Evolutionary conservation across 306 rosid species (phyloP), one percentile per base, ranked within the genome.

Genomic region (Cucurbita pepo): DNA sequence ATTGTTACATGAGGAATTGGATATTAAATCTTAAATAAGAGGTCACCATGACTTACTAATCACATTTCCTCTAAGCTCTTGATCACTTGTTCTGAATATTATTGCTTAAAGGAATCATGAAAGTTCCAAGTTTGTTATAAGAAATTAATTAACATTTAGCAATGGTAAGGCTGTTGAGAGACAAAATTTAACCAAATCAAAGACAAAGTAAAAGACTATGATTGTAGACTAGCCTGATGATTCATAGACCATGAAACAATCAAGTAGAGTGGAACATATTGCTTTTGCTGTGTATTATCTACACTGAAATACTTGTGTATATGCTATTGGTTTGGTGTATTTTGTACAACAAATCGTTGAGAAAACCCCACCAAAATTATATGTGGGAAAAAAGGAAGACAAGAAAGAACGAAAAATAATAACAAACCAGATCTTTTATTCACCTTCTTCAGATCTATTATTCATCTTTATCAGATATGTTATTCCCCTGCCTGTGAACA

Each of bases 301-400:
- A 69, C 73, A 69, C 57, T 69, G 13, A 48, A 25, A 48, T 48
- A 69, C 19, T 21, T 5, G 3, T 50, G 73, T 50, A 30, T 22
- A 48, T 25, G 43, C 55, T 69, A 47, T 69, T 25, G 73, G 18
- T 69, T 45, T 69, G 21, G 73, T 25, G 38, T 69, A 43, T 69
- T 69, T 69, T 69, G 72, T 66, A 66, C 72, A 66, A 66, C 55
- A 66, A 44, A 12, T 66, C 19, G 37, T 44, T 12, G n/a, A 65
- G 9, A 65, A 19, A 21, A 44, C 8, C 55, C 72, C 72, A 66
- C 51, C 38, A 44, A 65, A 65, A 66, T 44, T 21, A 66, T 38
- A 66, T 0, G 18, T 66, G 72, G 72, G 21, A 8, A 48, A 15
- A 69, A 5, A 48, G 44, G 1, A 69, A 6, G 19, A 22, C 38